Base-by-base conservation (phyloP, 441 rosid species). In the Bocquillonia castaneifolia region DNA sequence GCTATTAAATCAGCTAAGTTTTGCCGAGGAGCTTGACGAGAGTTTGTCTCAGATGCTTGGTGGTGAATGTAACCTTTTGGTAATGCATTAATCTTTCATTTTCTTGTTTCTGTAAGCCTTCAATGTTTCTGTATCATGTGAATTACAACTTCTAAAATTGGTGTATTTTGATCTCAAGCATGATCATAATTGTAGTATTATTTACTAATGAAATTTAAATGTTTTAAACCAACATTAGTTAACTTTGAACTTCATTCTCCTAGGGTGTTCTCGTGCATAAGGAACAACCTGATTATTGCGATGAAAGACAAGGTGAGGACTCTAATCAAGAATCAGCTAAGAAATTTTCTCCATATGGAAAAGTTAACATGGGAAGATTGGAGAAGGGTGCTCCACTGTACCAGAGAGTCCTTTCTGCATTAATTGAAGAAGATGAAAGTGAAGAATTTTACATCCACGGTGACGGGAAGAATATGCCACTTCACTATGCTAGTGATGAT, bases 401-500 rank as follows among this genome's bases (percentile, higher is more conserved):
- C 84, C 91, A 88, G 78, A 85, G 99, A 80, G 86, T 92, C 63
- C 91, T 95, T 68, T 89, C 98, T 69, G 94, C 99, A 67, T 80
- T 95, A 74, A 92, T 95, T 64, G 94, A 88, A 76, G 98, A 95
- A 83, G 99, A 95, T 73, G 99, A 92, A 69, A 74, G 77, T 69
- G 98, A 75, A 62, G 78, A 75, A 50, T 48, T 54, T 61, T 75
- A 57, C 66, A 28, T 37, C 59, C 78, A 71, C 23, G 42, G 51
- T 45, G 78, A 75, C 56, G 78, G 64, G 68, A 88, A 86, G 77
- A 90, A 81, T 72, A 67, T 82, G 73, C 74, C 88, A 55, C 85
- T 87, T 74, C 91, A 87, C 75, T 83, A 90, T 64, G 86, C 83
- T 15, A 86, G 93, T 75, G 97, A 90, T 79, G 92, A 84, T 79